Evolutionary conservation across 2,329 filamentous ascomycete species (phyloP), one percentile per base, ranked within the genome.

Genomic region (Gliomastix tumulicola): DNA sequence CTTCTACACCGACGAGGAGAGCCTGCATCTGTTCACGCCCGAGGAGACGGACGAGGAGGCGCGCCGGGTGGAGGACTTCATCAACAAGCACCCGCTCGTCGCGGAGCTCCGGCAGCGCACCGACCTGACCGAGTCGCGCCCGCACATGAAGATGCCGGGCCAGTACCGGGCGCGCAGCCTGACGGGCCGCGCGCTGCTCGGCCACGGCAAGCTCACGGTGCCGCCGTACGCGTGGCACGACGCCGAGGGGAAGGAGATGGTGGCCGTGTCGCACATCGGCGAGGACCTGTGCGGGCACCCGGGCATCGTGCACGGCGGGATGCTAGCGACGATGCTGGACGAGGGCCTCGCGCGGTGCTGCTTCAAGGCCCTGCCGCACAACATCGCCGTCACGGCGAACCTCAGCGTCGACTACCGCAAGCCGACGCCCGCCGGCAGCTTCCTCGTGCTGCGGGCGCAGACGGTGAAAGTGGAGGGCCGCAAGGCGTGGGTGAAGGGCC

Each of bases 401-500:
- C 65, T 98, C 49, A 88, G 75, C 48, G 67, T 84, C 47, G 82
- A 94, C 59, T 98, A 96, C 62, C 79, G 83, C 49, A 79, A 78
- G 42, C 92, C 92, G 5, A 82, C 84, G 31, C 78, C 75, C 49
- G 88, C 88, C 6, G 76, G 78, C 17, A 75, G 76, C 42, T 92
- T 84, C 54, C 67, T 94, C 21, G 86, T 94, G 30, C 63, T 98
- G 40, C 73, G 76, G 43, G 89, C 87, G 5, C 76, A 79, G 55
- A 95, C 89, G 16, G 81, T 76, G 9, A 89, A 84, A 65, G 84
- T 90, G 2, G 88, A 97, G 55, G 90, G 92, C 2, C 74, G 92
- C 43, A 97, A 97, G 67, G 90, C 88, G 11, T 96, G 88, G 88
- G 88, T 96, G 2, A 82, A 85, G 62, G 92, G 88, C 2, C 76